A percentile compares a stretch with the other conserved stretches of the same genome.
These are phyloP conservation scores for Cadophora sp. DNA, from an alignment of 2,329 filamentous ascomycete genomes.

Conservation along the genomic window DNA sequence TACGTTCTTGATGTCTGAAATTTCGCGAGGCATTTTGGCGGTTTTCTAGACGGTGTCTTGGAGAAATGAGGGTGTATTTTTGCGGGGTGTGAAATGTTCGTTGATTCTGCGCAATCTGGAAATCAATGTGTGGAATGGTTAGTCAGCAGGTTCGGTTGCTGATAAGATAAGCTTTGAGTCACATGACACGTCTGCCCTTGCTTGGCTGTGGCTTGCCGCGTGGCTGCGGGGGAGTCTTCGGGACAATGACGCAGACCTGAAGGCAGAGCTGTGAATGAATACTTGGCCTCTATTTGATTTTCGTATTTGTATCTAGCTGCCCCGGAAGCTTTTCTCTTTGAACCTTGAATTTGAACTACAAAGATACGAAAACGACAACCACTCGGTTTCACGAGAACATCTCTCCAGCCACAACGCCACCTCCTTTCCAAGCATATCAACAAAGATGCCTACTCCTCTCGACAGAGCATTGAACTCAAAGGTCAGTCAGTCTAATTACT, in stretches of 20 bases:
- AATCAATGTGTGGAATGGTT: slow-evolving; percentile 30
- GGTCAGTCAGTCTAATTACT: slow-evolving; percentile 58
- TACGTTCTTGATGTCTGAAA: slow-evolving; percentile 95
- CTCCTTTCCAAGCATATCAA: slow-evolving; percentile 37
- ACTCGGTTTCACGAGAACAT: background rate
- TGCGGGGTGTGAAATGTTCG: slow-evolving; percentile 22
- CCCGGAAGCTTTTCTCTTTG: background rate
- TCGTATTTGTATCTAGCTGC: background rate
- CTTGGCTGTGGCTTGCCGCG: slow-evolving; percentile 11
- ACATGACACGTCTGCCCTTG: background rate
- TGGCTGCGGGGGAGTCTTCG: slow-evolving; percentile 8
- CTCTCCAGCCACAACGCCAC: slow-evolving; percentile 7
- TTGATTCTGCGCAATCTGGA: slow-evolving; percentile 7
- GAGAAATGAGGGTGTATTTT: slow-evolving; percentile 33
- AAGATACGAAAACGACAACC: background rate
- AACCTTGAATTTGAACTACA: background rate
- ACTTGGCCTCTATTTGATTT: background rate
- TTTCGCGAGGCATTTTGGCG: slow-evolving; percentile 96
- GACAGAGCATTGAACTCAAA: slow-evolving; percentile 75
- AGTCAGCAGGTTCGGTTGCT: slow-evolving; percentile 30
- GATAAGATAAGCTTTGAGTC: slow-evolving; percentile 16
- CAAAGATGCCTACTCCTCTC: slow-evolving; percentile 71
- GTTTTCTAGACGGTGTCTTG: slow-evolving; percentile 44
- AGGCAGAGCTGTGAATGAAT: slow-evolving; percentile 6
- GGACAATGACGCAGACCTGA: background rate